phyloP scores from a whole-genome alignment of 2,329 filamentous ascomycete species.

The Sporothrix schenckii region DNA sequence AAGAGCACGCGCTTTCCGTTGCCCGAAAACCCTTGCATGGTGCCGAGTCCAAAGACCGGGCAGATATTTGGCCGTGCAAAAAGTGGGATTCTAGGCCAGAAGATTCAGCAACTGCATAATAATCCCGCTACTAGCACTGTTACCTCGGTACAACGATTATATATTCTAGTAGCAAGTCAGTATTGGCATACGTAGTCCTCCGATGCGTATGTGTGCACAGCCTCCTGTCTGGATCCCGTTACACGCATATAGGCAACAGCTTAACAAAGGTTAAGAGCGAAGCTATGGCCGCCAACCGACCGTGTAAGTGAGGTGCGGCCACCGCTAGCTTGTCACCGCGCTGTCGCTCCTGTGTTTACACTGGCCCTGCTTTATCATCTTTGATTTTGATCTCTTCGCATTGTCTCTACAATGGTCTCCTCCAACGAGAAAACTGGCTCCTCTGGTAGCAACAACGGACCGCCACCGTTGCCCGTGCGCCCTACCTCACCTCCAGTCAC shows the following conservation, averaged over 20 bases:
- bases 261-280: conserved; percentile 20
- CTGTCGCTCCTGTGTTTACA: neutral
- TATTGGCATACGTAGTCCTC: neutral
- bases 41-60: neutral
- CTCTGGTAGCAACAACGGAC: neutral
- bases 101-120: neutral
- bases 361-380: neutral
- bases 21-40: neutral
- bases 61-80: conserved; percentile 10
- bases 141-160: neutral
- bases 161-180: neutral
- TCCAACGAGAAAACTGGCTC: neutral
- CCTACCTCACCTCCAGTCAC: neutral
- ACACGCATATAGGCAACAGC: conserved; percentile 21
- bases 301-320: conserved; percentile 19
- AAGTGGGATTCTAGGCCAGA: neutral
- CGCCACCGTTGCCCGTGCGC: conserved; percentile 14
- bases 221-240: neutral
- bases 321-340: neutral
- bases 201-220: neutral
- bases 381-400: neutral
- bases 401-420: neutral
- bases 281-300: neutral
- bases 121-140: neutral
- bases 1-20: neutral